Conservation (phyloP, 306 rosid species). For the Glycine tomentella region DNA sequence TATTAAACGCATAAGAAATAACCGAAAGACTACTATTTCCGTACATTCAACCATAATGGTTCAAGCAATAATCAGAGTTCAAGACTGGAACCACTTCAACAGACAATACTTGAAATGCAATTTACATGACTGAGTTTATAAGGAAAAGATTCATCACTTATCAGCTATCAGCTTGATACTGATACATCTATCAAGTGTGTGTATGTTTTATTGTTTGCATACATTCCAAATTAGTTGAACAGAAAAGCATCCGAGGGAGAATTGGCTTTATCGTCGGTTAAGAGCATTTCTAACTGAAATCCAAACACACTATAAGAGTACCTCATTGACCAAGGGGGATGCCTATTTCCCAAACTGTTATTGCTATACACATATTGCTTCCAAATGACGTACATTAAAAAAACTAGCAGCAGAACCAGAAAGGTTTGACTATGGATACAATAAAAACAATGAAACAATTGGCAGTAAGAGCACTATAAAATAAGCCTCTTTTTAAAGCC, state of each 20-base stretch:
- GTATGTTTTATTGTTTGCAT: too few species aligned
- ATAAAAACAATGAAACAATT: constrained; percentile 1
- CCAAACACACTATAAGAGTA: neutral
- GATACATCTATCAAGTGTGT: neutral
- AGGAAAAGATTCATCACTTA: neutral
- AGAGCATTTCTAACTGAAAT: too few species aligned
- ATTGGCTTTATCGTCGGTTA: too few species aligned
- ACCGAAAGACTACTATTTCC: neutral
- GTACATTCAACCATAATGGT: constrained; percentile 17
- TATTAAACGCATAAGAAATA: too few species aligned
- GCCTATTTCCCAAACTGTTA: neutral
- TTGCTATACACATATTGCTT: neutral
- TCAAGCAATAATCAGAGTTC: constrained; percentile 1
- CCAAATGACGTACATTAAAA: neutral
- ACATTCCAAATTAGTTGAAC: too few species aligned
- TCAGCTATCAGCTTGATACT: neutral
- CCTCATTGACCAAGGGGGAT: constrained; percentile 2
- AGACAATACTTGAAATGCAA: constrained; percentile 18
- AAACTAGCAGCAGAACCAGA: constrained; percentile 14
- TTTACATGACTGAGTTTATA: constrained; percentile 1
- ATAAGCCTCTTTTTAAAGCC: neutral
- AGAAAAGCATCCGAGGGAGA: too few species aligned
- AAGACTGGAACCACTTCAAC: neutral
- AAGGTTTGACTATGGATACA: neutral
- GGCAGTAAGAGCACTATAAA: neutral